Evolutionary conservation across 345 rosid species (phyloP).

Genomic region (Gossypium herbaceum): DNA sequence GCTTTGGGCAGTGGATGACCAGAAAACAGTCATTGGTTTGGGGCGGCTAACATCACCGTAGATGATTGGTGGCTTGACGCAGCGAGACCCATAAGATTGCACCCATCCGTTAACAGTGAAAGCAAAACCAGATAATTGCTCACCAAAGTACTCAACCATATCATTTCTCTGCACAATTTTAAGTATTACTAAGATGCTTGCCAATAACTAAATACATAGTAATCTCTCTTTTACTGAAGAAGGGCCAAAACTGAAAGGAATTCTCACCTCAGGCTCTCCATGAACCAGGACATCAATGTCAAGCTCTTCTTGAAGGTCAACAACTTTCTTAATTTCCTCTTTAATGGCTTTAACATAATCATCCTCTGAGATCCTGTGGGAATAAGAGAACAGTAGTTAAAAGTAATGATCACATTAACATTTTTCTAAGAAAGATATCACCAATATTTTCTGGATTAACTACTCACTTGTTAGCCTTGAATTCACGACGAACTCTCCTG

Average conservation of each 20-base stretch:
- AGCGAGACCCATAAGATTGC: conserved; percentile 95
- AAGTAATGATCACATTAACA: not conserved
- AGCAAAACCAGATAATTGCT: conserved; percentile 91
- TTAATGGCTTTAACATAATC: conserved; percentile 80
- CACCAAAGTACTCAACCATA: conserved; percentile 99
- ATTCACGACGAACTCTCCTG: conserved; percentile 98
- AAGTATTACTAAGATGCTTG: not conserved
- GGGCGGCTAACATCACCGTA: conserved; percentile 99
- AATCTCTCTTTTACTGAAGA: conserved; percentile 11
- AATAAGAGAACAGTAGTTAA: conserved; percentile 8
- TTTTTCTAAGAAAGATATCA: conserved; percentile 1
- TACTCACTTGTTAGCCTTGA: conserved; percentile 90
- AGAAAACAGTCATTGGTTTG: conserved; percentile 93
- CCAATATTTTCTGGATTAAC: not conserved
- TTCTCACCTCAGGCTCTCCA: conserved; percentile 94
- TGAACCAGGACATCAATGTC: conserved; percentile 96
- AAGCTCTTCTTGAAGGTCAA: conserved; percentile 85
- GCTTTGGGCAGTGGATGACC: conserved; percentile 95
- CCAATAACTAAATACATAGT: not conserved
- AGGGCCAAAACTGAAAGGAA: conserved; percentile 7
- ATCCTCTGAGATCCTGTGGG: conserved; percentile 75
- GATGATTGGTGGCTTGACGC: conserved; percentile 98
- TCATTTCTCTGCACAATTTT: conserved; percentile 75
- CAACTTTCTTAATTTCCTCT: conserved; percentile 86
- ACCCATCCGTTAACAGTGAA: conserved; percentile 98